These are phyloP conservation scores for Colletotrichum cuscutae DNA, from an alignment of 2,329 filamentous ascomycete genomes.

Conservation along the genomic window DNA sequence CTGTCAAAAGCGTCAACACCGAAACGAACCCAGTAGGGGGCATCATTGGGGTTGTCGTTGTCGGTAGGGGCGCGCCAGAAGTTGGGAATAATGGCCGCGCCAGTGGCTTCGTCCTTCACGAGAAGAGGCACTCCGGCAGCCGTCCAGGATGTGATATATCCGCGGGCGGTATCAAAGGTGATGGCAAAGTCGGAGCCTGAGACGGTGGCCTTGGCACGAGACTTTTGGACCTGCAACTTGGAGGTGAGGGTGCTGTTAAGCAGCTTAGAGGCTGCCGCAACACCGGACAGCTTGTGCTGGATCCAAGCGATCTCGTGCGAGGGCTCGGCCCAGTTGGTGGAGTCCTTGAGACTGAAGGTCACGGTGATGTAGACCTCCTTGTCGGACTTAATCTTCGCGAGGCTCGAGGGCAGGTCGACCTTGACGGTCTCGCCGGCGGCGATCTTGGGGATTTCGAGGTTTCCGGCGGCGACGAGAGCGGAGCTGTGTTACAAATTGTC, in stretches of 20 bases:
- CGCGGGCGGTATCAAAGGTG: conserved; percentile 56
- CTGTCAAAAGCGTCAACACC: conserved; percentile 58
- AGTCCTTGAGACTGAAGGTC: conserved; percentile 52
- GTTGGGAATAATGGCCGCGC: conserved; percentile 53
- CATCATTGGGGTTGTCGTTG: conserved; percentile 67
- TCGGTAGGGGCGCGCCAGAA: conserved; percentile 75
- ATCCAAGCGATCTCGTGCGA: conserved; percentile 67
- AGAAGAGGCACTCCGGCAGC: conserved; percentile 48
- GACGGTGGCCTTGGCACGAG: conserved; percentile 41
- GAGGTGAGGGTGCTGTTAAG: conserved; percentile 30
- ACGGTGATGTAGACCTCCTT: conserved; percentile 58
- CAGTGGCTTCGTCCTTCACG: conserved; percentile 45
- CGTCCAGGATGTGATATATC: conserved; percentile 55
- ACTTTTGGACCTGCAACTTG: conserved; percentile 39
- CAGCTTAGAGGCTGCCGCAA: conserved; percentile 31
- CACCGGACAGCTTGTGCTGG: conserved; percentile 54
- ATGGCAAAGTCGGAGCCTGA: conserved; percentile 49
- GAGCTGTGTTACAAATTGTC: conserved; percentile 36
- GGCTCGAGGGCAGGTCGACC: conserved; percentile 45
- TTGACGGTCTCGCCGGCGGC: conserved; percentile 48
- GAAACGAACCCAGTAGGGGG: conserved; percentile 67
- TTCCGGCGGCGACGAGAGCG: conserved; percentile 45
- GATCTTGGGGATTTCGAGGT: conserved; percentile 53
- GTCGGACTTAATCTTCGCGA: conserved; percentile 41
- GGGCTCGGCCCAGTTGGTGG: conserved; percentile 60